Evolutionary conservation across 1,139 yeast species (phyloP).

Genomic region (Suhomyces bolitotheri): DNA sequence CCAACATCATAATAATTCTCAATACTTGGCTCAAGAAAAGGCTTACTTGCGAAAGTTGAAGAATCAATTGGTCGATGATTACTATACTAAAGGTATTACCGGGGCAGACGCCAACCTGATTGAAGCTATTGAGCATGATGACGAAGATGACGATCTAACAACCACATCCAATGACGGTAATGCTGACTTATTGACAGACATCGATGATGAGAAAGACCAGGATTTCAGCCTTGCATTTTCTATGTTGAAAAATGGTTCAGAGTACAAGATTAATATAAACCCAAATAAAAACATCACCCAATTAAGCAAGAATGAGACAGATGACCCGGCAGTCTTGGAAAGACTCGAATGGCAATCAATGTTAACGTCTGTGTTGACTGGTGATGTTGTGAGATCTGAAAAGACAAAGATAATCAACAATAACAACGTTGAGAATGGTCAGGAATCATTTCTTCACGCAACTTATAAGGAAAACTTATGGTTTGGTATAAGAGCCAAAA

Average conservation of each 20-base stretch:
- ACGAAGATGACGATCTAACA: slow-evolving; percentile 30
- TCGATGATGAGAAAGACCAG: slow-evolving; percentile 46
- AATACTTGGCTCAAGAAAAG: slow-evolving; percentile 64
- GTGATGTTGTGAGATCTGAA: slow-evolving; percentile 91
- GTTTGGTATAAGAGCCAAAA: slow-evolving; percentile 77
- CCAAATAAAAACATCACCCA: slow-evolving; percentile 42
- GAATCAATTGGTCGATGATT: slow-evolving; percentile 67
- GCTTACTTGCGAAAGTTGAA: slow-evolving; percentile 66
- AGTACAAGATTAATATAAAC: slow-evolving; percentile 31
- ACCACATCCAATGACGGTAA: slow-evolving; percentile 29
- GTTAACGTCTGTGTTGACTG: slow-evolving; percentile 86
- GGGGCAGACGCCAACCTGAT: slow-evolving; percentile 32
- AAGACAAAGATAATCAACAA: slow-evolving; percentile 71
- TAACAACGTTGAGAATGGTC: slow-evolving; percentile 43
- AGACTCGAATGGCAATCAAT: slow-evolving; percentile 95
- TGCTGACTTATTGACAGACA: slow-evolving; percentile 41
- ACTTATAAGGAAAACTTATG: slow-evolving; percentile 78
- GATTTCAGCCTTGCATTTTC: slow-evolving; percentile 43
- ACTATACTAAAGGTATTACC: slow-evolving; percentile 61
- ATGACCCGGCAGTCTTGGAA: slow-evolving; percentile 70
- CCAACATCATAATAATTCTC: slow-evolving; percentile 32
- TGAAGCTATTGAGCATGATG: slow-evolving; percentile 18
- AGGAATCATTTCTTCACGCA: slow-evolving; percentile 52
- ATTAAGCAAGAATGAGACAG: slow-evolving; percentile 43
- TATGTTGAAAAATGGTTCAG: slow-evolving; percentile 29